phyloP scores from a whole-genome alignment of 768 basidiomycete species.

The Leccinum incarnatum region DNA sequence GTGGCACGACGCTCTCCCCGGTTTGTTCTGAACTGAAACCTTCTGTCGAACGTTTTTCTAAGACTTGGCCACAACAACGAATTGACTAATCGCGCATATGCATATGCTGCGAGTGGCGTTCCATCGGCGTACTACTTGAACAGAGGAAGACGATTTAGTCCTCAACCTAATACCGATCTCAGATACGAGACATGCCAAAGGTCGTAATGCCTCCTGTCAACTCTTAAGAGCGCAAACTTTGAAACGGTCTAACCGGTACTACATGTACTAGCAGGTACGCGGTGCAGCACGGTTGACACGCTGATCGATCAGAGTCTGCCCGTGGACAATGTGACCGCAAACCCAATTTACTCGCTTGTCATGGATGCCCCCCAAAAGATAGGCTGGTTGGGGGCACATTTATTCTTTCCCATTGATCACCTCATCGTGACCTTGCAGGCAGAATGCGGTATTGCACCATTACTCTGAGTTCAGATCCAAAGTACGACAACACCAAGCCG shows the following conservation, averaged over 20 bases:
- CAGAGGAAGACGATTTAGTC: background rate
- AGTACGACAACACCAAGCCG: background rate
- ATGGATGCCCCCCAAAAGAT: conserved; percentile 1
- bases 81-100: background rate
- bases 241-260: background rate
- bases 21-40: background rate
- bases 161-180: background rate
- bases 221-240: background rate
- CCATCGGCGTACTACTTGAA: background rate
- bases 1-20: background rate
- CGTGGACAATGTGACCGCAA: background rate
- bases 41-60: background rate
- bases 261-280: background rate
- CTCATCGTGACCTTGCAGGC: background rate
- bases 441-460: background rate
- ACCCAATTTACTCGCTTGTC: background rate
- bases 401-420: background rate
- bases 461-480: background rate
- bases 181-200: conserved; percentile 1
- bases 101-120: background rate
- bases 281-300: background rate
- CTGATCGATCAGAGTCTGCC: conserved; percentile 1
- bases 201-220: background rate
- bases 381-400: background rate
- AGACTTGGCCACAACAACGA: background rate